These are phyloP conservation scores for Moesziomyces antarcticus DNA, from an alignment of 1,284 basidiomycete genomes.

Conservation along the genomic window DNA sequence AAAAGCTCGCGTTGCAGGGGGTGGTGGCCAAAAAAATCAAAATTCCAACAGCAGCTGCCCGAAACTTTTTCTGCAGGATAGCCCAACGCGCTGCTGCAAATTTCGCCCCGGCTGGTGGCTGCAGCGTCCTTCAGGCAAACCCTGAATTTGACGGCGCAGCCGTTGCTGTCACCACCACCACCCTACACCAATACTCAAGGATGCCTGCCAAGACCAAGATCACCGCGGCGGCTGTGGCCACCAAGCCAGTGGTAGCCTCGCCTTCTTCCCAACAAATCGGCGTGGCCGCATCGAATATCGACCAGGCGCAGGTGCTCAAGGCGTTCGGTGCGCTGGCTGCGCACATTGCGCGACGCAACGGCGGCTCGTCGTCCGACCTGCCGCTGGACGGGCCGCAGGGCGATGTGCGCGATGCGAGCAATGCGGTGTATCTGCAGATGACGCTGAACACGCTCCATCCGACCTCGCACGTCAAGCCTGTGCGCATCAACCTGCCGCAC, in stretches of 20 bases:
- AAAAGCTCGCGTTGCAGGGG: too few species aligned
- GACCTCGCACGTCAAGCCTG: constrained; percentile 55
- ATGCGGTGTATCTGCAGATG: constrained; percentile 58
- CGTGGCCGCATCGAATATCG: constrained; percentile 41
- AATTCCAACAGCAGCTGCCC: too few species aligned
- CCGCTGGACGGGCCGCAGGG: constrained; percentile 52
- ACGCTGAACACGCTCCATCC: constrained; percentile 55
- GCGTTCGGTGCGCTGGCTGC: constrained; percentile 60
- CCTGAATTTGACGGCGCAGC: not conserved
- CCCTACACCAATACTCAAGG: not conserved
- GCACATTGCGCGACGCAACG: constrained; percentile 34
- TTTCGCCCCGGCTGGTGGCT: too few species aligned
- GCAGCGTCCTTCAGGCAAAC: too few species aligned
- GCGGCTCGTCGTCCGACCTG: constrained; percentile 19
- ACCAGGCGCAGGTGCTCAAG: constrained; percentile 53
- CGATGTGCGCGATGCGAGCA: constrained; percentile 41
- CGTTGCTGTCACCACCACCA: not conserved
- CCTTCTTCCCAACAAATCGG: constrained; percentile 23
- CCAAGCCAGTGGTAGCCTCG: constrained; percentile 27
- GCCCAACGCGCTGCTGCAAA: not conserved
- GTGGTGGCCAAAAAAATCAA: too few species aligned
- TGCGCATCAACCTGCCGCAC: constrained; percentile 70
- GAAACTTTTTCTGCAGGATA: not conserved
- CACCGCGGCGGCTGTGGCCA: constrained; percentile 2
- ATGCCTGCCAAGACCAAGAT: constrained; percentile 24